A percentile compares a stretch with the other conserved stretches of the same genome.
Conservation (phyloP, 2,329 filamentous ascomycete species). For the Pseudogymnoascus sp. region DNA sequence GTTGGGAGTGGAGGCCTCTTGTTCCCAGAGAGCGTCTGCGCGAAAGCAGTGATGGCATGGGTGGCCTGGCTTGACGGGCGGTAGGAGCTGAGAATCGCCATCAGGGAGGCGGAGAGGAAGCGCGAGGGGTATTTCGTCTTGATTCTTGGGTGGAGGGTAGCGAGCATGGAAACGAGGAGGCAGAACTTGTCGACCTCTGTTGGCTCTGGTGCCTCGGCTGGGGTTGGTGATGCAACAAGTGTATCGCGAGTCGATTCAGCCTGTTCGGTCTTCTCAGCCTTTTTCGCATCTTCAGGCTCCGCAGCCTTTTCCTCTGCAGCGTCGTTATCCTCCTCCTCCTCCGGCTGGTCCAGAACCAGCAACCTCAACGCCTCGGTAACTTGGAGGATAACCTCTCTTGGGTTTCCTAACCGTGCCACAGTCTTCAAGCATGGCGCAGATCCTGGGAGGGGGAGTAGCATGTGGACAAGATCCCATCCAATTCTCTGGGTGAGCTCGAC, state of each 20-base stretch:
- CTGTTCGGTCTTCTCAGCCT: slow-evolving; percentile 11
- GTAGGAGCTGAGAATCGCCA: slow-evolving; percentile 61
- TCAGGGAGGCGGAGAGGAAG: slow-evolving; percentile 69
- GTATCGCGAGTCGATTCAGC: background rate
- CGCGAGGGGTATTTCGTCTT: slow-evolving; percentile 70
- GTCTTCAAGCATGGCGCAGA: slow-evolving; percentile 60
- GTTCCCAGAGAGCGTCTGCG: slow-evolving; percentile 59
- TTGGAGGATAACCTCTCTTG: slow-evolving; percentile 73
- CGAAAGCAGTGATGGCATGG: slow-evolving; percentile 61
- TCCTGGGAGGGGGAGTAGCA: slow-evolving; percentile 58
- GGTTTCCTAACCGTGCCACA: slow-evolving; percentile 69
- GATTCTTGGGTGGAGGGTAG: slow-evolving; percentile 64
- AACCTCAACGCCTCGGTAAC: slow-evolving; percentile 63
- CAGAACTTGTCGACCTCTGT: slow-evolving; percentile 48
- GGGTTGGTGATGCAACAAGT: slow-evolving; percentile 14
- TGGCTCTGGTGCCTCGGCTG: slow-evolving; percentile 14
- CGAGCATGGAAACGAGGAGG: slow-evolving; percentile 60
- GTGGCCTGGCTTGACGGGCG: slow-evolving; percentile 55
- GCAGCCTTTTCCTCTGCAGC: slow-evolving; percentile 20
- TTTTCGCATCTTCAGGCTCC: slow-evolving; percentile 16
- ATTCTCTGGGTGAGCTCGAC: slow-evolving; percentile 63
- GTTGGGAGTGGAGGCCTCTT: slow-evolving; percentile 55
- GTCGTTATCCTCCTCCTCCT: slow-evolving; percentile 32
- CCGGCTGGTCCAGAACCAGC: slow-evolving; percentile 39
- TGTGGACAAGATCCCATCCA: slow-evolving; percentile 75